Evolutionary conservation across 2,329 filamentous ascomycete genomes (phyloP), one percentile per base, ranked within the genome.

Genomic region (Penicillium sclerotigenum): DNA sequence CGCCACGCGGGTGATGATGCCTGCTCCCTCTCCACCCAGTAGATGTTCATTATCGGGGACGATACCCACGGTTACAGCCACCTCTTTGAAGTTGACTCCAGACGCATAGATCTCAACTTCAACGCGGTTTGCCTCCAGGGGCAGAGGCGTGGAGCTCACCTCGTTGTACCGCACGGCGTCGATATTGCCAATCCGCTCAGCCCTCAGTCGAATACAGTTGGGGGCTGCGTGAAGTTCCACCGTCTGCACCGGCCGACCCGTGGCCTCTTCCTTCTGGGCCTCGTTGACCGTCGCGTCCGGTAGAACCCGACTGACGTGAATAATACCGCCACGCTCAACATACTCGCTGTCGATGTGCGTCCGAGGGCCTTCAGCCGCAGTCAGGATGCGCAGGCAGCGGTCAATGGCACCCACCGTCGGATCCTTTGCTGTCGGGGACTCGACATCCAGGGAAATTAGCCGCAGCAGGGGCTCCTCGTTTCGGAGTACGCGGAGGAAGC

Each of bases 301-400:
- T 9, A 54, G 26, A 5, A 61, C 47, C 13, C 59, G 54, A 20
- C 42, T 42, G 24, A 61, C 29, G 18, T 63, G 34, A 14, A 61
- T 18, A 13, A 56, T 18, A 4, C 60, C 60, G 29, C 52, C 36
- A 13, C 56, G 36, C 47, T 59, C 60, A 4, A 52, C 60, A 34
- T 54, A 63, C 28, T 63, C 60, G 40, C 53, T 56, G 29, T 63
- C 61, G 57, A 47, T 26, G 14, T 28, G 29, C 26, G 33, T 36
- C 33, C 33, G 33, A 36, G 33, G 13, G 7, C 22, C 18, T 18
- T 28, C 11, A 26, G 14, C 33, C 7, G 33, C 16, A 36, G 33
- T n/a, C 33, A 36, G 33, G 33, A 36, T 36, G 14, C 14, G 33
- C 14, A 36, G 14, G 33, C 33, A 36, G 14, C 33, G 13, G 16